Percentiles rank a stretch among this genome's conserved stretches.
Conservation (phyloP, 257 asterid genomes). For the Ehretia macrophylla region DNA sequence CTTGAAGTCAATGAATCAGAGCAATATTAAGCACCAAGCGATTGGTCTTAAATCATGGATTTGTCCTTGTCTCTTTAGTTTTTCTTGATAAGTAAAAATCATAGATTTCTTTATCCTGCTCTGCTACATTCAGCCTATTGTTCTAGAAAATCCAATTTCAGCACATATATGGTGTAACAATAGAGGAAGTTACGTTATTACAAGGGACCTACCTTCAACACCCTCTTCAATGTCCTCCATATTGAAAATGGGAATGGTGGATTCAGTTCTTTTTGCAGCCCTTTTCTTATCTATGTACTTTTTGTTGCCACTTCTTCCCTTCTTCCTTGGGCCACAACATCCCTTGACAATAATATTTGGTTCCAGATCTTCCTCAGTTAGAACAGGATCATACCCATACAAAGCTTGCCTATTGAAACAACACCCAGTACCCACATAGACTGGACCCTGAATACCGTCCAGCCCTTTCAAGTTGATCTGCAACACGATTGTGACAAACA, state of each 20-base stretch:
- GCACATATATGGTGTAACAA: too few relatives aligned
- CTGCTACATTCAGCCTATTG: too few relatives aligned
- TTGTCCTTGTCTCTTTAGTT: too few relatives aligned
- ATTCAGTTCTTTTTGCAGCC: conserved; percentile 74
- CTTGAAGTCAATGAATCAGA: too few relatives aligned
- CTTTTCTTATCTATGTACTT: conserved; percentile 68
- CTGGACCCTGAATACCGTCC: conserved; percentile 94
- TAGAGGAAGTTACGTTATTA: not conserved
- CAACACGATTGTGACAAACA: conserved; percentile 11
- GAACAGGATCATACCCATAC: conserved; percentile 83
- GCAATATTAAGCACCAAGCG: too few relatives aligned
- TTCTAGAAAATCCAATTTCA: too few relatives aligned
- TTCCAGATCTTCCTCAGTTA: conserved; percentile 74
- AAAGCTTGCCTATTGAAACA: conserved; percentile 87
- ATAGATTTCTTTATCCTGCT: too few relatives aligned
- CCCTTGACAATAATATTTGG: conserved; percentile 72
- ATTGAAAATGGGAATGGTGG: conserved; percentile 69
- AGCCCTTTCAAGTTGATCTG: conserved; percentile 94
- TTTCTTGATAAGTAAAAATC: too few relatives aligned
- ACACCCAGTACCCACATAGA: conserved; percentile 93
- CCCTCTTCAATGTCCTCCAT: conserved; percentile 89
- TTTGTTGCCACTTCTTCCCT: conserved; percentile 54
- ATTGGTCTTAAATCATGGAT: too few relatives aligned
- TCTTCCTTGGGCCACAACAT: conserved; percentile 76
- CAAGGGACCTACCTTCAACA: conserved; percentile 68